Base-by-base conservation (phyloP, 148 eudicot species). In the Chenopodium quinoa region DNA sequence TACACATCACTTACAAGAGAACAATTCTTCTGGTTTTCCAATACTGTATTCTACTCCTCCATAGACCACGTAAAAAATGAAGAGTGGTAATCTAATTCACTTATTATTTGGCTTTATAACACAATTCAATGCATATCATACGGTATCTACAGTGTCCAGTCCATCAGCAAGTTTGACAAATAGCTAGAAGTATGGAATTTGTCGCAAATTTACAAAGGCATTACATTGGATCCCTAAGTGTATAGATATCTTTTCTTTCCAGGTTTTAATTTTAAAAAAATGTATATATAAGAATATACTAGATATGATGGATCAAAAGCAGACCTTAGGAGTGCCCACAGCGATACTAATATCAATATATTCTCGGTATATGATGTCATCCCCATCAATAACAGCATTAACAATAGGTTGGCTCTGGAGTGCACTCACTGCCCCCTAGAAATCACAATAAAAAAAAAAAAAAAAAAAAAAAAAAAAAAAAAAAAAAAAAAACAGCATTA, bases 301-400 rank as follows among this genome's bases (percentile, higher is more conserved):
- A 52, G 56, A 52, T 52, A 52, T 52, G 16, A 75, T 46, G 52
- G 73, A 76, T 19, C 34, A 54, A 60, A 62, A 9, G 13, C 90
- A 71, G n/a, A 91, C 99, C 99, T 95, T 95, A 60, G 97, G 91
- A 47, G 99, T 95, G 67, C 99, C 99, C 79, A 95, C 99, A 83
- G 99, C 99, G 74, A 96, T 96, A 82, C 99, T 96, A 79, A 96
- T 92, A 83, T 96, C 99, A 75, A 93, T 81, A 60, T 96, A 92
- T 80, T 96, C 98, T 88, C 97, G 86, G 79, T 96, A 96, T 46
- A 96, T 96, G 77, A 93, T 95, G 73, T 95, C 97, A 88, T 93
- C 97, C 54, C 99, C 99, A 84, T 93, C 99, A 79, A 95, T 95
- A 71, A 93, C 97, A 73, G 97, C 97, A 85, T 95, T 95, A 74